Evolutionary conservation across 2,329 filamentous ascomycete genomes (phyloP).

Genomic region (Nigrograna mackinnonii): DNA sequence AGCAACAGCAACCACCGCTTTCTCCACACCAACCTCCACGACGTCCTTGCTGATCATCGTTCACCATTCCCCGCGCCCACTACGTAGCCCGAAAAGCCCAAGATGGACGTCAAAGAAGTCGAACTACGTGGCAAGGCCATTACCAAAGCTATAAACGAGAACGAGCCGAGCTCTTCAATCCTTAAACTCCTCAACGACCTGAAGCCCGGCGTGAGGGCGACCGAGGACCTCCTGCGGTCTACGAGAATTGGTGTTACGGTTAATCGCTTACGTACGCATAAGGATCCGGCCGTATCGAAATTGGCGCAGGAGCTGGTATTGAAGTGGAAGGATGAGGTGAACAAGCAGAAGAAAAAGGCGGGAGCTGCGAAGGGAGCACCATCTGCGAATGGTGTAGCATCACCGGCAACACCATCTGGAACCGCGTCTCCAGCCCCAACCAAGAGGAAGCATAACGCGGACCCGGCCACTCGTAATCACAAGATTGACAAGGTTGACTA

Average conservation of each 20-base stretch:
- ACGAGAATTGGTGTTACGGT: constrained; percentile 92
- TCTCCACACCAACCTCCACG: no score
- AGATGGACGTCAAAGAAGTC: constrained; percentile 83
- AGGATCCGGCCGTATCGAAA: constrained; percentile 71
- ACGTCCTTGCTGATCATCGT: no score
- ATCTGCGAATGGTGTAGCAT: constrained; percentile 38
- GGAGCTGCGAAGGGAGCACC: constrained; percentile 15
- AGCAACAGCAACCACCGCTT: no score
- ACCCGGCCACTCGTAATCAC: constrained; percentile 78
- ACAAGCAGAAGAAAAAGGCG: constrained; percentile 48
- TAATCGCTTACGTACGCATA: constrained; percentile 82
- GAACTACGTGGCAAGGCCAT: constrained; percentile 76
- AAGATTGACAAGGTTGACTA: constrained; percentile 80
- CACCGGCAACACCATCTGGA: constrained; percentile 41
- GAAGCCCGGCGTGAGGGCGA: constrained; percentile 78
- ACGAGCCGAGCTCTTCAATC: constrained; percentile 74
- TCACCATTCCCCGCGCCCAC: constrained; percentile 7
- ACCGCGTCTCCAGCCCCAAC: constrained; percentile 55
- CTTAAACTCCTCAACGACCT: constrained; percentile 76
- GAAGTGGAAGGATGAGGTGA: constrained; percentile 84
- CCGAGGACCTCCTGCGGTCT: constrained; percentile 85
- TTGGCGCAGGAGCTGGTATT: constrained; percentile 81
- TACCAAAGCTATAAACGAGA: constrained; percentile 74
- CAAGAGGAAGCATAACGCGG: constrained; percentile 58
- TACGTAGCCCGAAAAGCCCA: constrained; percentile 42